Evolutionary conservation across 208 protist genomes (phyloP), one percentile per base, ranked within the genome.

Genomic region (Wallacemonas sp.): DNA sequence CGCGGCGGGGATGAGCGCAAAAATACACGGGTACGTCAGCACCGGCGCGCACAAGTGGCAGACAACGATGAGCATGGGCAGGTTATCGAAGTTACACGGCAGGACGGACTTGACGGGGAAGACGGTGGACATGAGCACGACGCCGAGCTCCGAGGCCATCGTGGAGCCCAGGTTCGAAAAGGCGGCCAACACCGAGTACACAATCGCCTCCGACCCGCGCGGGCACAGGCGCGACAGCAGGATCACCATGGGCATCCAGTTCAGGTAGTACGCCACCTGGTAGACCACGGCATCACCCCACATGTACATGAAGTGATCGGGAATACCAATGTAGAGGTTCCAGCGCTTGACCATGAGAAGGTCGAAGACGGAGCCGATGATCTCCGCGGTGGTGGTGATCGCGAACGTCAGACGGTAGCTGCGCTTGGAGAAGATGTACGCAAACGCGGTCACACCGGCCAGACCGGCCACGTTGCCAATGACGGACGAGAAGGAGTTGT

Each of bases 71-170:
- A 86, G 39, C 62, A 44, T 67, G n/a, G 50, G 57, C 20, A 87
- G 36, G 54, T 87, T 82, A 25, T 36, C 44, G 61, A 81, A 88
- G 52, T 87, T 70, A 61, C 84, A 89, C 23, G 76, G 74, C 38
- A 49, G 28, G 3, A 33, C 68, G 22, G 84, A 74, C 32, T 62
- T 46, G 22, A 87, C 72, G 8, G 64, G 72, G 65, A 65, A 70
- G 11, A 61, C 48, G 3, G 54, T 57, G 18, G 74, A 69, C 64
- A 85, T 83, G 33, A 87, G 33, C 14, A 81, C 14, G 7, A 68
- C 67, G 16, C 80, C 84, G 45, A 82, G 65, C 11, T 66, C 63
- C 16, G 38, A 59, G 8, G 72, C 59, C 45, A 87, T 74, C 22
- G 72, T 70, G 31, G 77, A 59, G 31, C 78, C 78, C 42, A 79